phyloP scores from a whole-genome alignment of 2,329 filamentous ascomycete genomes.

The Arthrinium phaeospermum region DNA sequence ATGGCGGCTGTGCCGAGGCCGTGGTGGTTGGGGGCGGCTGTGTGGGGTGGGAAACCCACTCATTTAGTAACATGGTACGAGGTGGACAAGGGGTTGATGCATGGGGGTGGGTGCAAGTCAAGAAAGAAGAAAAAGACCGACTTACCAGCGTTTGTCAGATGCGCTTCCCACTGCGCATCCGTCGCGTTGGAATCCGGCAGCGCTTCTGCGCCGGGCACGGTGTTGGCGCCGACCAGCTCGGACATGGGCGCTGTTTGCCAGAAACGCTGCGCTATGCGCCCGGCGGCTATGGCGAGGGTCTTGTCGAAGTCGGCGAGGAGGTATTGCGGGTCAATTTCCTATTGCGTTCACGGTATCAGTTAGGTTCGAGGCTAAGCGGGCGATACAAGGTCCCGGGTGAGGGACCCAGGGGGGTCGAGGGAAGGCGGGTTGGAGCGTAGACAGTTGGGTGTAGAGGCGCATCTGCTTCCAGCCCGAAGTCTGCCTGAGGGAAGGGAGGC shows the following conservation, averaged over 20 bases:
- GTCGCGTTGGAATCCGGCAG: conserved; percentile 37
- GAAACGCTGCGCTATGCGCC: conserved; percentile 37
- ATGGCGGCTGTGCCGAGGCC: conserved; percentile 55
- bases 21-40: conserved; percentile 47
- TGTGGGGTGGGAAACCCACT: not conserved
- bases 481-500: too few species aligned
- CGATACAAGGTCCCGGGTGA: too few species aligned
- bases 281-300: conserved; percentile 34
- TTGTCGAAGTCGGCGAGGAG: conserved; percentile 44
- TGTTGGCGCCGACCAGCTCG: conserved; percentile 26
- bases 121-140: not conserved
- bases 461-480: too few species aligned
- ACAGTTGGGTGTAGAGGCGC: too few species aligned
- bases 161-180: conserved; percentile 36
- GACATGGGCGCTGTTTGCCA: conserved; percentile 39
- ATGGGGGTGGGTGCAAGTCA: not conserved
- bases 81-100: not conserved
- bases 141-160: conserved; percentile 24
- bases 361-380: too few species aligned
- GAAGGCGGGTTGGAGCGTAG: too few species aligned
- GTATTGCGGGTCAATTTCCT: conserved; percentile 45
- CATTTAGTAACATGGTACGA: conserved; percentile 21
- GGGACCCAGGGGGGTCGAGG: too few species aligned
- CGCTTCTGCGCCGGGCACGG: conserved; percentile 30
- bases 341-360: conserved; percentile 23